Conservation (phyloP, 2,329 filamentous ascomycete species). For the Phyllosticta capitalensis region DNA sequence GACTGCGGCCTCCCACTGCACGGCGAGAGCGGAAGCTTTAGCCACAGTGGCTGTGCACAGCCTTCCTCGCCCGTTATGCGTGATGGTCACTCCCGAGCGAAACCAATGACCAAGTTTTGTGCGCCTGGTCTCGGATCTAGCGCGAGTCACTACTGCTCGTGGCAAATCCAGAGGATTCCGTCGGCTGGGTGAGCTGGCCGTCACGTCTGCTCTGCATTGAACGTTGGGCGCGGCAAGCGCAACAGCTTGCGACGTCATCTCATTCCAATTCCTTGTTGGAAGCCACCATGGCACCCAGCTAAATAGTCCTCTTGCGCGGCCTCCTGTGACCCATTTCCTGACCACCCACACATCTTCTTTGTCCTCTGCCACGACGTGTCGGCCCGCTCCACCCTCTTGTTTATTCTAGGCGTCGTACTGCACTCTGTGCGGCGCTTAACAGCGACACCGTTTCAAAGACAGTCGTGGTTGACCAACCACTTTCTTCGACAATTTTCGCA, state of each 20-base stretch:
- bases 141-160: background rate
- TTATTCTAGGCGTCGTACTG: background rate
- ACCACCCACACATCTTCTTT: background rate
- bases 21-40: background rate
- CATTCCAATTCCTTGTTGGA: background rate
- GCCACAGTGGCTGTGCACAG: slow-evolving; percentile 2
- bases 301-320: background rate
- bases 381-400: background rate
- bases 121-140: background rate
- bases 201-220: background rate
- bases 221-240: background rate
- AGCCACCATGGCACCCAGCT: background rate
- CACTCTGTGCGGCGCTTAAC: background rate
- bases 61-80: background rate
- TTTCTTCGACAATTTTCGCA: background rate
- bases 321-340: background rate
- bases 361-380: background rate
- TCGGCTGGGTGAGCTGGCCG: background rate
- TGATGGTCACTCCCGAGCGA: background rate
- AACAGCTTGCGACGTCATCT: background rate
- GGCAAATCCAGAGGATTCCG: background rate
- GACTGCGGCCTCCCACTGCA: background rate
- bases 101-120: background rate
- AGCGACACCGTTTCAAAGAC: background rate
- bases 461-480: background rate